A percentile compares a stretch with the other conserved stretches of the same genome.
Conservation (phyloP, 306 rosid species). For the Arachis stenosperma region DNA sequence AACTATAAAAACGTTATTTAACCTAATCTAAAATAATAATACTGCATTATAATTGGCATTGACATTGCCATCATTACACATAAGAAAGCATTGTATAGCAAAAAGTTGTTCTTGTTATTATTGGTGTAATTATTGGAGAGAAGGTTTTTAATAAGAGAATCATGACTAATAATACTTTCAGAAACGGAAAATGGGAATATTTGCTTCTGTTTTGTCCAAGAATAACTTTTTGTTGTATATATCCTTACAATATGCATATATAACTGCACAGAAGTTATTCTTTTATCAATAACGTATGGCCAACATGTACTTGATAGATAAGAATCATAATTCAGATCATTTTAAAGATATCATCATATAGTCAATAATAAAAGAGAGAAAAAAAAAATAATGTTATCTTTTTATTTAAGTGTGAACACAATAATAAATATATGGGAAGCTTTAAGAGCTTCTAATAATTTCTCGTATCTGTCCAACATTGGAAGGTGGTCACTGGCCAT, state of each 20-base stretch:
- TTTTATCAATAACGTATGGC: not conserved
- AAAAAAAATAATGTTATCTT: no score
- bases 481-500: not conserved
- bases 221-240: not conserved
- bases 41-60: no score
- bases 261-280: not conserved
- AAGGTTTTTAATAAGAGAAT: not conserved
- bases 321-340: constrained; percentile 11
- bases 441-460: no score
- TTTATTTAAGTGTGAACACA: no score
- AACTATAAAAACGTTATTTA: no score
- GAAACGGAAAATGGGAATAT: not conserved
- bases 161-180: not conserved
- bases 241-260: not conserved
- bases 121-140: not conserved
- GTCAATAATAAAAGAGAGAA: no score
- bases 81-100: not conserved
- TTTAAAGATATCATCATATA: not conserved
- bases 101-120: not conserved
- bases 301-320: not conserved
- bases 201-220: constrained; percentile 1
- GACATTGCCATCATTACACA: no score
- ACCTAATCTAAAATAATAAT: no score
- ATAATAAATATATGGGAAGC: no score
- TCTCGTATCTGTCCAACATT: not conserved